A percentile compares a stretch with the other conserved stretches of the same genome.
Evolutionary conservation across 768 basidiomycete genomes (phyloP).

Genomic region (Paxillus rubicundulus): DNA sequence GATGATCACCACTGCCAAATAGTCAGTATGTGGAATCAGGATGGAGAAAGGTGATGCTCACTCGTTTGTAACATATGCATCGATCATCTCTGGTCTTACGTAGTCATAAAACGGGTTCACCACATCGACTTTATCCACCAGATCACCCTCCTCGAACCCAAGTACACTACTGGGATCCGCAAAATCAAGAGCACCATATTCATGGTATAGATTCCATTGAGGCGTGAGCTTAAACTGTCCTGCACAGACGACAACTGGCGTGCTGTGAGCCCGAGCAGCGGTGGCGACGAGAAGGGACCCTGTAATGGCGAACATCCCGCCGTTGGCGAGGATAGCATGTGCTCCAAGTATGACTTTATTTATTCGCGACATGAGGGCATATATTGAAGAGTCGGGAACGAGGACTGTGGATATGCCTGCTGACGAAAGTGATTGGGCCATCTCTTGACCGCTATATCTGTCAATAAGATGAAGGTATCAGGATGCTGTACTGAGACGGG

Average conservation of each 20-base stretch:
- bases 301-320: conserved; percentile 88
- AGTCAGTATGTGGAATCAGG: conserved; percentile 7
- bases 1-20: conserved; percentile 81
- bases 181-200: conserved; percentile 81
- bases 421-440: conserved; percentile 78
- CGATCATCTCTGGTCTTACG: conserved; percentile 87
- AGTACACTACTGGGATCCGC: conserved; percentile 64
- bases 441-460: conserved; percentile 82
- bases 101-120: conserved; percentile 97
- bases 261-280: conserved; percentile 86
- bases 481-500: conserved; percentile 2
- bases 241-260: conserved; percentile 89
- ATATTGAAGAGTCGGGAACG: conserved; percentile 94
- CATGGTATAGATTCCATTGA: conserved; percentile 83
- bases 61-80: conserved; percentile 97
- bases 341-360: conserved; percentile 96
- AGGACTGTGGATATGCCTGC: conserved; percentile 91
- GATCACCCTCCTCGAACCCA: conserved; percentile 73
- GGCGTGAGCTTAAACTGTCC: conserved; percentile 98
- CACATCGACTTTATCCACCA: conserved; percentile 87
- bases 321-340: conserved; percentile 95
- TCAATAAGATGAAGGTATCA: conserved; percentile 1
- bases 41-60: conserved; percentile 43
- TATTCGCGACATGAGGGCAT: conserved; percentile 93
- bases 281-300: conserved; percentile 84